Base-by-base conservation (phyloP, 2,329 filamentous ascomycete species). In the Raffaelea ambrosiae region DNA sequence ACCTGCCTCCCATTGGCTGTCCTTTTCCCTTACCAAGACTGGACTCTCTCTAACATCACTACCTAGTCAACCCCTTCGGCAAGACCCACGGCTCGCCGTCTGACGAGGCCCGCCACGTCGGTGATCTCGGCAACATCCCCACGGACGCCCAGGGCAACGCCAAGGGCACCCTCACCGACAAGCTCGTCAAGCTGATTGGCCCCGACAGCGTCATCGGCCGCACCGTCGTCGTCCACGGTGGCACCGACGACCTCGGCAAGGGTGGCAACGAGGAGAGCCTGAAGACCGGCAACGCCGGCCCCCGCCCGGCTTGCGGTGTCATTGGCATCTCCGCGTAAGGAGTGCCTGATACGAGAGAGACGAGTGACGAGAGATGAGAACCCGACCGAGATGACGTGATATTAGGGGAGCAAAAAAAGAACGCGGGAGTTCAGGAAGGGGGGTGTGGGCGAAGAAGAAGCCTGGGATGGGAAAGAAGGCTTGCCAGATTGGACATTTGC, bases 221-320 rank as follows among this genome's bases (percentile, higher is more conserved):
- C 65, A 97, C 93, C 58, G 79, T 98, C 54, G 93, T 98, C 62
- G 81, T 94, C 63, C 93, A 98, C 76, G 83, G 76, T 59, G 93
- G 93, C 67, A 97, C 91, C 58, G 93, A 98, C 66, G 93, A 98
- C 66, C 88, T 98, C 56, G 93, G 93, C 70, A 87, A 86, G 78
- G 89, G 89, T 63, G 87, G 73, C 59, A 83, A 87, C 73, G 88
- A 91, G 73, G 89, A 97, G 77, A 95, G 88, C 63, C 88, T 94
- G 77, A 96, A 94, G 84, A 98, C 93, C 57, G 93, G 93, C 59
- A 98, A 97, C 68, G 93, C 93, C 65, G 93, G 93, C 62, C 69
- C 74, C 60, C 88, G 93, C 65, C 93, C 93, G 66, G 93, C 93
- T 66, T 98, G 93, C 73, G 93, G 93, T 75, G 89, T 95, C 65